Base-by-base conservation (phyloP, 805 yeast genomes). In the Starmerella stigmatis region DNA sequence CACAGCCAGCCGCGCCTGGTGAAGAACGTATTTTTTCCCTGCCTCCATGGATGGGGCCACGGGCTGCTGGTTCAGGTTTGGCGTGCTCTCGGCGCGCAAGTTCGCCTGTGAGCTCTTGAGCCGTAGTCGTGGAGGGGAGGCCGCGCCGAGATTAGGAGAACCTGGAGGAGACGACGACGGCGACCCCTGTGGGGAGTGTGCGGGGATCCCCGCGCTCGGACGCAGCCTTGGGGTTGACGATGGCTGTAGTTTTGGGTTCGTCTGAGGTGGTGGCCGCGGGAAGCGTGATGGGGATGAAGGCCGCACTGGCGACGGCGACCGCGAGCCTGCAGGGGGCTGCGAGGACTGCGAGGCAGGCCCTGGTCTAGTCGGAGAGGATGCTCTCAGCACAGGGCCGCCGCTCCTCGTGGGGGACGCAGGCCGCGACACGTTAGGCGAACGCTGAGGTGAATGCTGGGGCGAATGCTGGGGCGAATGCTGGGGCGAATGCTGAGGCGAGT, bases 131-230 rank as follows among this genome's bases (percentile, higher is more conserved):
- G 57, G 41, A 13, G 59, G 48, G 17, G 48, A 50, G 7, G 54
- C 50, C 12, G 57, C 29, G n/a, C 54, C 41, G 13, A 62, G 55
- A 5, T 55, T 53, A 3, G 64, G 57, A 2, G 65, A 54, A 3
- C 58, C 44, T 19, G 53, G 40, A 16, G 59, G 50, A 7, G 60
- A 45, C 22, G 45, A 44, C 21, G 47, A 48, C 11, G 56, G 60
- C 25, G 48, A 48, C 19, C 54, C 49, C 3, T 60, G 51, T 5
- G 55, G 46, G 2, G 59, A 29, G 26, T 22, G 28, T 13, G 8
- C 15, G 5, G 22, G 53, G 19, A 35, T 33, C 10, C 40, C 25
- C 31, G 44, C 52, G 28, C 29, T 19, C 29, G 46, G 44, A 11
- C 41, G 46, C 32, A 47, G 35, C 19, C 42, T 48, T 16, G 51